Base-by-base conservation (phyloP, 2,329 filamentous ascomycete genomes). In the Uncinocarpus reesii region DNA sequence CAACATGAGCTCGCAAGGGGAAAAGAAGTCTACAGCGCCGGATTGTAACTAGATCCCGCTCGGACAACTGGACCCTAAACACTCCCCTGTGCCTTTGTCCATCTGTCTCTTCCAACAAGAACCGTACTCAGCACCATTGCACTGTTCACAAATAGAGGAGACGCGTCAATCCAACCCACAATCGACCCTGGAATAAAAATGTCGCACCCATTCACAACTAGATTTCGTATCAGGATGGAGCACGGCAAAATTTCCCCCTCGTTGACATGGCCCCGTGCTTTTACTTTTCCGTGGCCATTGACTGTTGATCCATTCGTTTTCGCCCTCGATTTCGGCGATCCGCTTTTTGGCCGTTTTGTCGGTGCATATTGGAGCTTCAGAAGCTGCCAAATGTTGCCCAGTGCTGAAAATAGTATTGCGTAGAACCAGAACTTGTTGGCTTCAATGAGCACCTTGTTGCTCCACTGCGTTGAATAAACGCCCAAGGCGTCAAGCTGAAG, bases 341-440 rank as follows among this genome's bases (percentile, higher is more conserved):
- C 10, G 5, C 10, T 16, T 11, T 7, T 16, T 13, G 18, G 7
- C 7, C 15, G 1, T 34, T 23, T 18, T n/a, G 3, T 23, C 35
- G 50, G 18, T 15, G 16, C 21, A 36, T 54, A 52, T 11, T 42
- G 31, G 11, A 23, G 11, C 10, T 28, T 16, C 18, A 57, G 35
- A 29, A 62, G 45, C 4, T 53, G 53, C 55, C 57, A 62, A 0
- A 59, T 24, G 8, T 56, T 53, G 0, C 60, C 58, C 2, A 74
- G 35, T 0, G 77, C 64, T 0, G 74, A 77, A 50, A 75, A 73
- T 8, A 65, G 65, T 18, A 86, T 66, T 0, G 75, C 74, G 32
- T 80, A 76, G 53, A 86, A 76, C 84, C 84, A 88, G 63, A 83
- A 80, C 45, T 78, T 74, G 64, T 84, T 78, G 0, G 76, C 77